A percentile compares a stretch with the other conserved stretches of the same genome.
Conservation (phyloP, 495 filamentous ascomycete species). For the Bathelium albidoporum region DNA sequence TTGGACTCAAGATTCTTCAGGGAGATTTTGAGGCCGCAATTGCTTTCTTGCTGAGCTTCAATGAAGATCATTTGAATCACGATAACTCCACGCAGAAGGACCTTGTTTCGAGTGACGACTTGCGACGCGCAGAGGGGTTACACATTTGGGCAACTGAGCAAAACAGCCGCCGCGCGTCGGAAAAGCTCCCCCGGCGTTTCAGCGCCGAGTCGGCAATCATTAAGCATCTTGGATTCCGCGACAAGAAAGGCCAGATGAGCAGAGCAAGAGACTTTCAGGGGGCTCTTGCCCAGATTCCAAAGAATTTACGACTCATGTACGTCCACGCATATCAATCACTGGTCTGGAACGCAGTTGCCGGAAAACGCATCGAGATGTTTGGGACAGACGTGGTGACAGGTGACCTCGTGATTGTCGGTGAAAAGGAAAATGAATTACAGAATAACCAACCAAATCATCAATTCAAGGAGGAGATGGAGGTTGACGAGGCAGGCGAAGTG, state of each 20-base stretch:
- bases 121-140: constrained; percentile 63
- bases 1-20: constrained; percentile 75
- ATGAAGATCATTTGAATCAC: constrained; percentile 36
- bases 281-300: constrained; percentile 62
- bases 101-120: constrained; percentile 57
- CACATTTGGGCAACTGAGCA: constrained; percentile 54
- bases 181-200: constrained; percentile 68
- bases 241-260: constrained; percentile 18
- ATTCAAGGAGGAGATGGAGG: constrained; percentile 24
- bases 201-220: constrained; percentile 70
- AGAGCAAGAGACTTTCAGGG: constrained; percentile 57
- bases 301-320: constrained; percentile 82
- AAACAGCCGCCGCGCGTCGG: constrained; percentile 46
- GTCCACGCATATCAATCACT: constrained; percentile 91
- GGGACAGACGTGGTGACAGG: constrained; percentile 67
- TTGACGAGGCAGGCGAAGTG: constrained; percentile 62
- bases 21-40: constrained; percentile 70
- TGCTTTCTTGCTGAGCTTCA: constrained; percentile 58
- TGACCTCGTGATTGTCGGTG: constrained; percentile 67
- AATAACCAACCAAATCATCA: constrained; percentile 35
- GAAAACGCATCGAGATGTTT: constrained; percentile 64
- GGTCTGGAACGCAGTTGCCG: constrained; percentile 80
- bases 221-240: constrained; percentile 47
- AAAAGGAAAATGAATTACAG: constrained; percentile 26
- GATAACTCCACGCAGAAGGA: constrained; percentile 19